Evolutionary conservation across 116 monocot species (phyloP).

Genomic region (Dioscorea cayenensis): DNA sequence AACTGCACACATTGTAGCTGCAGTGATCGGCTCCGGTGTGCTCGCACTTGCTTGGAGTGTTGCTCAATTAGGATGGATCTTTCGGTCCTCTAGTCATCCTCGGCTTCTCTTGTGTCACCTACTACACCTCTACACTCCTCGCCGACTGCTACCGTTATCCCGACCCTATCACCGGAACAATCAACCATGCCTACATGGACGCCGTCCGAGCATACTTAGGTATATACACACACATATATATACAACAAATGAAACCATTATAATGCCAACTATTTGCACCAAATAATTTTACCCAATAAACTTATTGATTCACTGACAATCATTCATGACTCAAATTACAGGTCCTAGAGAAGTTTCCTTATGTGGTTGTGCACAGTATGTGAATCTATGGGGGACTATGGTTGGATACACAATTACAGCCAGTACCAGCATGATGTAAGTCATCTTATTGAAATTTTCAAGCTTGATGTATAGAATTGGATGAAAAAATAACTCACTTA

Average conservation of each 20-base stretch:
- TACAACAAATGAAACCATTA: too few relatives aligned
- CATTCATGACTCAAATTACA: neutral
- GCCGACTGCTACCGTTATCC: slow-evolving; percentile 51
- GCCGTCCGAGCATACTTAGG: slow-evolving; percentile 45
- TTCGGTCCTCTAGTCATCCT: slow-evolving; percentile 43
- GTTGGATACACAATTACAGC: slow-evolving; percentile 60
- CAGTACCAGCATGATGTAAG: slow-evolving; percentile 55
- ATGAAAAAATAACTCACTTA: neutral
- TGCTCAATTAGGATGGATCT: slow-evolving; percentile 64
- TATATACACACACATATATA: neutral
- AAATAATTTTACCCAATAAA: neutral
- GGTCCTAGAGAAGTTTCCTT: slow-evolving; percentile 42
- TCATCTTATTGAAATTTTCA: neutral
- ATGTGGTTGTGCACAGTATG: slow-evolving; percentile 51
- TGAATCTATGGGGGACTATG: slow-evolving; percentile 42
- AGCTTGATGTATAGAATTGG: neutral
- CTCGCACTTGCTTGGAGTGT: slow-evolving; percentile 67
- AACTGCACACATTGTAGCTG: slow-evolving; percentile 62
- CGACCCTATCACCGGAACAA: slow-evolving; percentile 40
- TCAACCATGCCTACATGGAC: slow-evolving; percentile 36
- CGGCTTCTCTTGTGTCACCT: slow-evolving; percentile 54
- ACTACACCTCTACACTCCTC: slow-evolving; percentile 62
- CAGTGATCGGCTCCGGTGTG: slow-evolving; percentile 68
- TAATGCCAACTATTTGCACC: too few relatives aligned
- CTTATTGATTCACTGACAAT: neutral